A percentile compares a stretch with the other conserved stretches of the same genome.
Evolutionary conservation across 192 early-diverging fungal species (phyloP).

Genomic region (Mortierella antarctica): DNA sequence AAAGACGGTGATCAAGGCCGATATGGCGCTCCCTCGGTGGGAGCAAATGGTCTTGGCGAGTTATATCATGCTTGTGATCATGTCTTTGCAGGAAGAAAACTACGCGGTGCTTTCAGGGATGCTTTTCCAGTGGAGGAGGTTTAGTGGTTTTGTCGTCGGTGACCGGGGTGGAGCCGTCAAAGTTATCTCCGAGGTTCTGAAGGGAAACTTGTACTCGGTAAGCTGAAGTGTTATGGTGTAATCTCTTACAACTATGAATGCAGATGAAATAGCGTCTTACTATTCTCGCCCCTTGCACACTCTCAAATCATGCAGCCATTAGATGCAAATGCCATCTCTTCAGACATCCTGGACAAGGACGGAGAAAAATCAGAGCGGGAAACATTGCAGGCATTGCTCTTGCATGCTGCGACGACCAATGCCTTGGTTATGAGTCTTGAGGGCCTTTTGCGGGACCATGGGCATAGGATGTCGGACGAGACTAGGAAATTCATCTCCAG

Average conservation of each 20-base stretch:
- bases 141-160: conserved; percentile 50
- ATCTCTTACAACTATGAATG: background rate
- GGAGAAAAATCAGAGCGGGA: conserved; percentile 31
- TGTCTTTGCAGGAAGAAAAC: conserved; percentile 44
- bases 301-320: conserved; percentile 15
- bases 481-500: conserved; percentile 46
- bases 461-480: conserved; percentile 46
- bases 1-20: conserved; percentile 40
- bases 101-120: conserved; percentile 33
- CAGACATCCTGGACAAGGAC: conserved; percentile 1
- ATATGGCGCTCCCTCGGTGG: conserved; percentile 37
- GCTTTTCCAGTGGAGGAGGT: conserved; percentile 51
- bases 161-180: conserved; percentile 51
- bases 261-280: too few relatives aligned
- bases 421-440: conserved; percentile 49
- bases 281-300: background rate
- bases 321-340: conserved; percentile 19
- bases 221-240: background rate
- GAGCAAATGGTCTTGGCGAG: conserved; percentile 53
- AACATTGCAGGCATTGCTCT: conserved; percentile 17
- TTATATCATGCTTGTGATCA: conserved; percentile 50
- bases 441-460: conserved; percentile 44
- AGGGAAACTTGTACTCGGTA: conserved; percentile 48
- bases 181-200: conserved; percentile 39
- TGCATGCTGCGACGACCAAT: conserved; percentile 47